Evolutionary conservation across 495 filamentous ascomycete genomes (phyloP).

Genomic region (Thozetella sp.): DNA sequence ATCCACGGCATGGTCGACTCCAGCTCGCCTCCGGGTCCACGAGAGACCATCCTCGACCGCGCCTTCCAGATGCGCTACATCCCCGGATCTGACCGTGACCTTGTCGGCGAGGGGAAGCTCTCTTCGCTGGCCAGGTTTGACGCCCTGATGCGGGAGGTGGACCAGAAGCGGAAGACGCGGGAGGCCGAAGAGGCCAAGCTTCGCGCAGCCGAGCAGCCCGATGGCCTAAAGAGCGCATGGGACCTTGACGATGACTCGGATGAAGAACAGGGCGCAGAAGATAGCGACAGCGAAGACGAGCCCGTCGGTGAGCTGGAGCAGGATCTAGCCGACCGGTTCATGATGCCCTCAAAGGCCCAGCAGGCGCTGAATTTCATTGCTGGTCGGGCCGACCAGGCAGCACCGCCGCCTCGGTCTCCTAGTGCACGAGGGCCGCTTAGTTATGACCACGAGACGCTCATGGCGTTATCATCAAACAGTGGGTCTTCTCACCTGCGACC

Average conservation of each 20-base stretch:
- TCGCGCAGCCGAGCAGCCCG: slow-evolving; percentile 14
- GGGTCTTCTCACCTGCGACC: slow-evolving; percentile 32
- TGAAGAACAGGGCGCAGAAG: slow-evolving; percentile 32
- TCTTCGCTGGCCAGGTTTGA: slow-evolving; percentile 61
- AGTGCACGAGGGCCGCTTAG: slow-evolving; percentile 15
- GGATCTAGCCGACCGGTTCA: slow-evolving; percentile 27
- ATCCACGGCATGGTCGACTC: slow-evolving; percentile 28
- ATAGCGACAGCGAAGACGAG: slow-evolving; percentile 42
- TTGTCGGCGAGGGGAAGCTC: slow-evolving; percentile 54
- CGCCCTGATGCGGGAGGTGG: slow-evolving; percentile 56
- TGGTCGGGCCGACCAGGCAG: slow-evolving; percentile 30
- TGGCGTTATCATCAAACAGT: slow-evolving; percentile 25
- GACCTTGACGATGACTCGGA: slow-evolving; percentile 43
- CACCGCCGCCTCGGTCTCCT: slow-evolving; percentile 12
- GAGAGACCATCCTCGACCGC: slow-evolving; percentile 62
- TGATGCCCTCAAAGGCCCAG: slow-evolving; percentile 36
- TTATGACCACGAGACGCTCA: slow-evolving; percentile 32
- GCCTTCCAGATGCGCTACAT: slow-evolving; percentile 59
- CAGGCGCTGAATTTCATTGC: slow-evolving; percentile 52
- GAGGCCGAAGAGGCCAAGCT: slow-evolving; percentile 22
- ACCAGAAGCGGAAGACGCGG: slow-evolving; percentile 40
- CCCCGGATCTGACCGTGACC: slow-evolving; percentile 45
- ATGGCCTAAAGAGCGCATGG: slow-evolving; percentile 42
- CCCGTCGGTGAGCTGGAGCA: slow-evolving; percentile 28
- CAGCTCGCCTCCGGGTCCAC: slow-evolving; percentile 41